These are phyloP conservation scores for Schizophyllum commune DNA, from an alignment of 1,284 basidiomycete species.

Conservation along the genomic window DNA sequence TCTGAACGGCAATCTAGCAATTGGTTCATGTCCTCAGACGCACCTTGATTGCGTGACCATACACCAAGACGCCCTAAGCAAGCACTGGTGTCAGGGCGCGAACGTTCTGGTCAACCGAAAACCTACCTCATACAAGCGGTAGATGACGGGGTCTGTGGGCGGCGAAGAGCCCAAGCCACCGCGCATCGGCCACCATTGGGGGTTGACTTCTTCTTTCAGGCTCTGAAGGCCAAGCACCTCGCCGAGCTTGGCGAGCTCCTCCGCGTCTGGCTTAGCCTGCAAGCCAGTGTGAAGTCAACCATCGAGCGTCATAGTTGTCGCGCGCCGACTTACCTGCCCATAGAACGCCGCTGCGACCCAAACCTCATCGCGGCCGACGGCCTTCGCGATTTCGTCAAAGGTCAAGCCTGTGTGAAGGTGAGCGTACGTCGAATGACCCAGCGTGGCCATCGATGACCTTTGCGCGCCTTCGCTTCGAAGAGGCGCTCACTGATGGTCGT, in stretches of 20 bases:
- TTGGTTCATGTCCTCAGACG: too few species aligned
- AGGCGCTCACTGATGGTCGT: conserved; percentile 43
- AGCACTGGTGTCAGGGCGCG: neutral
- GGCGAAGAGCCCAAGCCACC: conserved; percentile 53
- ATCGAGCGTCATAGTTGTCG: too few species aligned
- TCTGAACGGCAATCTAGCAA: too few species aligned
- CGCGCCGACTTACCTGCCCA: conserved; percentile 77
- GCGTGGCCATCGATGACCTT: conserved; percentile 32
- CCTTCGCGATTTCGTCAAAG: conserved; percentile 66
- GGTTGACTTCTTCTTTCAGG: conserved; percentile 46
- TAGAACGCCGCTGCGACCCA: conserved; percentile 89
- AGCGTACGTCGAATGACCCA: neutral
- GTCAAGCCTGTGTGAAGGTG: conserved; percentile 42
- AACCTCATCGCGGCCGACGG: conserved; percentile 73
- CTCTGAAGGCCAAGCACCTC: conserved; percentile 41
- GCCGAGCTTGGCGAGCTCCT: conserved; percentile 52
- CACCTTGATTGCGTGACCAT: conserved; percentile 75
- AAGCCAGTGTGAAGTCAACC: too few species aligned
- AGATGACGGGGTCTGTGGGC: conserved; percentile 77
- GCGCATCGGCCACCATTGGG: conserved; percentile 68
- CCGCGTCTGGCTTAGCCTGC: conserved; percentile 62
- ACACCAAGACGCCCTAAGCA: conserved; percentile 63
- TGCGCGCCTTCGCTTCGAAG: conserved; percentile 62
- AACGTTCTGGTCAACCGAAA: neutral
- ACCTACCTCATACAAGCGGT: conserved; percentile 77